Evolutionary conservation across 768 basidiomycete genomes (phyloP), one percentile per base, ranked within the genome.

Genomic region (Mrakia gelida): DNA sequence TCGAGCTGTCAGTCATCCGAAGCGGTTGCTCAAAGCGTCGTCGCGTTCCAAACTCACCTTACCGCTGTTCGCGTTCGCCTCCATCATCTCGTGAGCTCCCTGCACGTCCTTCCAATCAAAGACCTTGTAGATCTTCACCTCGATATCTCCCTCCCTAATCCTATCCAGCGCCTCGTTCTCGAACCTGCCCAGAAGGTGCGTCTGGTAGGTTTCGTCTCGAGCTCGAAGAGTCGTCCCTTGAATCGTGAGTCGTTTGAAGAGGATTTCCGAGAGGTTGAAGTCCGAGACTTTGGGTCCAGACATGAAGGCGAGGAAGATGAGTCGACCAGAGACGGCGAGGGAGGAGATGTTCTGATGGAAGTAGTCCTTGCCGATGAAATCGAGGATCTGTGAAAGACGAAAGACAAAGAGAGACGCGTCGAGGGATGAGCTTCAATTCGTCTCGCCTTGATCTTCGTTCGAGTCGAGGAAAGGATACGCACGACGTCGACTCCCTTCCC

Each of bases 211-310:
- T n/a, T 87, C 81, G 34, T 89, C 88, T 65, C 93, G 89, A 43
- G 91, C 89, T 32, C 94, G 90, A 43, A 97, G 86, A 2, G 94
- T 96, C 30, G 93, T 92, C 30, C 95, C 94, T 84, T 94, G 91
- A 72, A 98, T 91, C 34, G 90, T 90, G 72, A 97, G 88, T 26
- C 94, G 90, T 85, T 95, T 98, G 84, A 87, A 90, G 77, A 96
- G 86, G 75, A 97, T 88, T 15, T 90, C 90, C 8, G 81, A 81
- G 67, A 97, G 85, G 83, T 91, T 79, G 73, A 83, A 79, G 3
- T 65, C 32, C 43, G 79, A 73, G 70, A 81, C 75, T 30, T 75
- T 81, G 32, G 80, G 65, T 0, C 83, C 83, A 56, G 84, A 85
- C 78, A 85, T 77, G 77, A 82, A 77, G 34, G 83, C 84, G 54